Percentiles rank a stretch among this genome's conserved stretches.
These are phyloP conservation scores for Pseudonitzschia delicatissima DNA, from an alignment of 108 stramenopile species.

Conservation along the genomic window DNA sequence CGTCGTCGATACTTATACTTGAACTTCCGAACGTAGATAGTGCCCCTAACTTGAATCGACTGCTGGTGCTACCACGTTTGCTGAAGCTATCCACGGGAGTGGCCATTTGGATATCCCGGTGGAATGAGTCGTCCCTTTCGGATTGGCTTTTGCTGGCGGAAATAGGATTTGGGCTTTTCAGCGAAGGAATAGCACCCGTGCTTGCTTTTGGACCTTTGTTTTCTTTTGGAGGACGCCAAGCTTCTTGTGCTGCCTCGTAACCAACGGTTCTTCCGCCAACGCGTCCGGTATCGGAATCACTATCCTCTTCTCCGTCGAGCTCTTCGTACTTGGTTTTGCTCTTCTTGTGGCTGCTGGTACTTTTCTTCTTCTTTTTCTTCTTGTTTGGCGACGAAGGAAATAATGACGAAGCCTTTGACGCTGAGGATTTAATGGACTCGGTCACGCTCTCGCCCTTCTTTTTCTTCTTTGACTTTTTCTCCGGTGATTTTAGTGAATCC, in stretches of 20 bases:
- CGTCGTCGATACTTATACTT: no score
- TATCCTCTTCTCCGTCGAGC: neutral
- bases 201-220: no score
- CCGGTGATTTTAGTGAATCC: neutral
- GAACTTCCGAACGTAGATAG: no score
- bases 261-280: neutral
- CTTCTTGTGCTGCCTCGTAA: neutral
- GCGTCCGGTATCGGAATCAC: neutral
- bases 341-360: neutral
- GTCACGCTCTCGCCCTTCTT: neutral
- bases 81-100: no score
- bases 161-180: no score
- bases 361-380: neutral
- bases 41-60: no score
- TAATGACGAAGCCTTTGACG: neutral
- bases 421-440: neutral
- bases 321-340: neutral
- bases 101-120: no score
- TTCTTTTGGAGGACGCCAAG: neutral
- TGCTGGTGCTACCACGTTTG: no score
- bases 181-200: no score
- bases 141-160: no score
- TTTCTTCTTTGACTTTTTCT: conserved; percentile 5
- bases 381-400: neutral
- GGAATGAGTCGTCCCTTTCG: no score